Conservation (phyloP, 2,329 filamentous ascomycete species). For the Byssothecium circinans region DNA sequence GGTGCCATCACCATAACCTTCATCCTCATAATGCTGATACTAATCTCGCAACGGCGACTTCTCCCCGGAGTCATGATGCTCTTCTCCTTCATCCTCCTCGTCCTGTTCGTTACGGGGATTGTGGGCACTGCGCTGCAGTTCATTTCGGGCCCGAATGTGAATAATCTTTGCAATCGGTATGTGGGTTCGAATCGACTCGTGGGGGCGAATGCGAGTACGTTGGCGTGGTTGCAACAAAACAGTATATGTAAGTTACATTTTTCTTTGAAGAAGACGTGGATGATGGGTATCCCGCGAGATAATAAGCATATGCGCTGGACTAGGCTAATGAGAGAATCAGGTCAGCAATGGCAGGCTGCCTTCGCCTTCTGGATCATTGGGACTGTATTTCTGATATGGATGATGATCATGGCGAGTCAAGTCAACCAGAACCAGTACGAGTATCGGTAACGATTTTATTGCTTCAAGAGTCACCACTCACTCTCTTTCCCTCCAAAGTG, state of each 20-base stretch:
- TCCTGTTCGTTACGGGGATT: constrained; percentile 63
- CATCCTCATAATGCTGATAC: constrained; percentile 60
- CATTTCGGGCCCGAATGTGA: constrained; percentile 61
- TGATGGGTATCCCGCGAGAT: too few relatives aligned
- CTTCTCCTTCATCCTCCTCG: constrained; percentile 62
- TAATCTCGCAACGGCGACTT: constrained; percentile 58
- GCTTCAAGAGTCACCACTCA: background rate
- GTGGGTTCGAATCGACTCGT: constrained; percentile 51
- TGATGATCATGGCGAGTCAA: constrained; percentile 64
- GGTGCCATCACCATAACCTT: constrained; percentile 60
- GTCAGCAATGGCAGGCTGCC: constrained; percentile 63
- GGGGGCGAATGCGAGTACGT: constrained; percentile 56
- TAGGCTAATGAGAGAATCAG: constrained; percentile 31
- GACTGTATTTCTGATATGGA: constrained; percentile 65
- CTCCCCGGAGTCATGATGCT: constrained; percentile 63
- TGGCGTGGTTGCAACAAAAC: constrained; percentile 65
- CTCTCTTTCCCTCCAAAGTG: background rate
- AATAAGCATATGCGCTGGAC: too few relatives aligned
- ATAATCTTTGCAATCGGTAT: constrained; percentile 61
- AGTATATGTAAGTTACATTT: constrained; percentile 58
- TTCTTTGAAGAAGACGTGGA: background rate
- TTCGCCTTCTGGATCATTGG: constrained; percentile 67
- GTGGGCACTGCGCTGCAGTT: constrained; percentile 65
- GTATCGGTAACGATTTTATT: constrained; percentile 9
- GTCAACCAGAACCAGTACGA: constrained; percentile 53